Percentiles rank a stretch among this genome's conserved stretches.
Evolutionary conservation across 164 flowering plant genomes (phyloP).

Genomic region (Euptelea pleiosperma): DNA sequence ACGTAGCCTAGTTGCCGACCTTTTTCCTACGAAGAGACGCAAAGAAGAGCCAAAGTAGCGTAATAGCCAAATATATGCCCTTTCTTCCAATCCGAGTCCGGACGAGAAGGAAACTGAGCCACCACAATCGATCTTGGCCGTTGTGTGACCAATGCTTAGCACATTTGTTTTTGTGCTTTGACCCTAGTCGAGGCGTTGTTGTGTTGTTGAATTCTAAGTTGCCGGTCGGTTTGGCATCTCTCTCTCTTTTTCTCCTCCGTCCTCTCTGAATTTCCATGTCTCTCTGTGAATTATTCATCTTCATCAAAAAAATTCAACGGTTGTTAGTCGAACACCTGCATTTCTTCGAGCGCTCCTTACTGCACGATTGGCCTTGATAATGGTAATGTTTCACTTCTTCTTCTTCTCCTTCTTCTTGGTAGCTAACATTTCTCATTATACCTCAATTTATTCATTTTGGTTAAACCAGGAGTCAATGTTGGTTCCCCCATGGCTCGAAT

Average conservation of each 20-base stretch:
- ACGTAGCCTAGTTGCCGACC: conserved; percentile 46
- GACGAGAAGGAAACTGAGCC: conserved; percentile 21
- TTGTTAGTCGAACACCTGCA: conserved; percentile 5
- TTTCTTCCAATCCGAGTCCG: conserved; percentile 32
- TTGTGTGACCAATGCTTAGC: conserved; percentile 1
- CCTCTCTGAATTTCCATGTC: conserved; percentile 5
- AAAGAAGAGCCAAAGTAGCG: conserved; percentile 63
- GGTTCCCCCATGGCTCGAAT: conserved; percentile 86
- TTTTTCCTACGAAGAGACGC: conserved; percentile 52
- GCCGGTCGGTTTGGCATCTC: conserved; percentile 35
- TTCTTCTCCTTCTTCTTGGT: too few relatives aligned
- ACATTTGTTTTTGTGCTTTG: conserved; percentile 31
- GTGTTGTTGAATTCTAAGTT: conserved; percentile 65
- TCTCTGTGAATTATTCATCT: too few relatives aligned
- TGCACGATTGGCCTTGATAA: neutral
- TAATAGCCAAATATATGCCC: conserved; percentile 59
- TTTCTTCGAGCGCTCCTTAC: neutral
- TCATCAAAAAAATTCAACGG: conserved; percentile 3
- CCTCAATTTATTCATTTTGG: too few relatives aligned
- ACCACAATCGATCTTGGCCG: conserved; percentile 28
- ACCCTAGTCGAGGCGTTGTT: conserved; percentile 36
- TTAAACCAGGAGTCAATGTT: conserved; percentile 41
- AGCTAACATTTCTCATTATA: too few relatives aligned
- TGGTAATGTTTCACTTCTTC: too few relatives aligned
- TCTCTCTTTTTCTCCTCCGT: conserved; percentile 9